Evolutionary conservation across 2,329 filamentous ascomycete species (phyloP), one percentile per base, ranked within the genome.

Genomic region (Aspergillus bombycis): DNA sequence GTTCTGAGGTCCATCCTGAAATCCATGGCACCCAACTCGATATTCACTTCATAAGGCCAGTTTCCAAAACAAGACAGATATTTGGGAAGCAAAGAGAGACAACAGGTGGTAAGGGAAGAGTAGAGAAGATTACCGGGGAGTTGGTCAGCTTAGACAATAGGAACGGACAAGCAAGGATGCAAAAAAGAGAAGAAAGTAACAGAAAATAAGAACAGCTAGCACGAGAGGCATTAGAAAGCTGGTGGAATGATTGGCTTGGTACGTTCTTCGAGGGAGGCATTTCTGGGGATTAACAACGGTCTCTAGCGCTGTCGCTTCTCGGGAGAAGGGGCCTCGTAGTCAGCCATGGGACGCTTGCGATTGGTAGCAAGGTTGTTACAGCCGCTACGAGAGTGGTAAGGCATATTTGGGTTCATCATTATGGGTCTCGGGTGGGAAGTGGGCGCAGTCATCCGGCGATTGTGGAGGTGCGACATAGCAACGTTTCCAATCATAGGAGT

Each of bases 391-490:
- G 34, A 4, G 32, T 43, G 38, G 23, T 28, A 60, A 19, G 58
- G 38, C 21, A 41, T 26, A 12, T 41, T 30, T 32, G 46, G 26
- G 34, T 54, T 60, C 23, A 41, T 16, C 58, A 53, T 54, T 23
- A 59, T 50, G 4, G 30, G 41, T 36, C 57, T 38, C 6, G 61
- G 57, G 12, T 63, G 57, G 4, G 61, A 63, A 4, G 52, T 58
- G 8, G 61, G 50, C n/a, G 46, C 56, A 30, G 52, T 48, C 57
- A 63, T 57, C 11, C 57, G 57, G 45, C 58, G 48, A 23, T 30
- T 26, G 2, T 62, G 48, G 1, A 58, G 21, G 11, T 38, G 38
- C 4, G 61, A 38, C 41, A 38, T 38, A 26, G 23, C 52, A 5
- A 56, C 12, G 43, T 36, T 61, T 16, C 36, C 41, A 9, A 50